phyloP scores from a whole-genome alignment of 176 grass and related monocot genomes.

The Phoenix roebelenii region DNA sequence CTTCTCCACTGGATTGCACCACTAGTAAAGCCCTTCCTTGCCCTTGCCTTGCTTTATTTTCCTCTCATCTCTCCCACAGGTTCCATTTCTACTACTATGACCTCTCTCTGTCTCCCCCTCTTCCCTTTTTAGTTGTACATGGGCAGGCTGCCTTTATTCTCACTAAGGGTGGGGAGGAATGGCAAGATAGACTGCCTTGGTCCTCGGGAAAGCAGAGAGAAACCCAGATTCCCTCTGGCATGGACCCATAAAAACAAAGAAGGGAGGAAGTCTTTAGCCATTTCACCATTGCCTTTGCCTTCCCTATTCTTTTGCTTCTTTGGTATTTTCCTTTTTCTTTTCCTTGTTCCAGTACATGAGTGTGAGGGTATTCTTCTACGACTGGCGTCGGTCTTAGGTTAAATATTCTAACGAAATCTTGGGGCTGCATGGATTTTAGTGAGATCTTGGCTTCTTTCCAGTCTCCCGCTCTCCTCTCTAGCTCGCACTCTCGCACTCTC shows the following conservation, averaged over 20 bases:
- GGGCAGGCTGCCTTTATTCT: slow-evolving; percentile 10
- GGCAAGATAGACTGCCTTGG: slow-evolving; percentile 1
- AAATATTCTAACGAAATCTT: not conserved
- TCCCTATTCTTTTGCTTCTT: not conserved
- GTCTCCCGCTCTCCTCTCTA: too few species aligned
- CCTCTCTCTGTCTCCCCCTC: not conserved
- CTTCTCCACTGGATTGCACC: not conserved
- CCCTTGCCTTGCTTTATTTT: not conserved
- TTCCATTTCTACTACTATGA: not conserved
- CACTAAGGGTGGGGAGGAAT: not conserved
- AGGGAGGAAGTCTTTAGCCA: too few species aligned
- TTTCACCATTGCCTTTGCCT: not conserved
- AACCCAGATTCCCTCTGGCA: slow-evolving; percentile 14
- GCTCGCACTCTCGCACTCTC: too few species aligned
- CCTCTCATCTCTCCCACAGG: not conserved
- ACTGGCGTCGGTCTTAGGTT: not conserved
- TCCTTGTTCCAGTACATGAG: not conserved
- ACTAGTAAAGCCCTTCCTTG: too few species aligned
- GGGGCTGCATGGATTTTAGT: slow-evolving; percentile 8
- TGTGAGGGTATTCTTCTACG: not conserved
- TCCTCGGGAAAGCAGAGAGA: slow-evolving; percentile 8
- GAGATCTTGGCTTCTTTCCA: slow-evolving; percentile 10
- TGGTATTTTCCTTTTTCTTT: not conserved
- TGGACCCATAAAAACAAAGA: not conserved
- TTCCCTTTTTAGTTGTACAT: slow-evolving; percentile 13